Evolutionary conservation across 441 rosid species (phyloP), one percentile per base, ranked within the genome.

Genomic region (Bocquillonia castaneifolia): DNA sequence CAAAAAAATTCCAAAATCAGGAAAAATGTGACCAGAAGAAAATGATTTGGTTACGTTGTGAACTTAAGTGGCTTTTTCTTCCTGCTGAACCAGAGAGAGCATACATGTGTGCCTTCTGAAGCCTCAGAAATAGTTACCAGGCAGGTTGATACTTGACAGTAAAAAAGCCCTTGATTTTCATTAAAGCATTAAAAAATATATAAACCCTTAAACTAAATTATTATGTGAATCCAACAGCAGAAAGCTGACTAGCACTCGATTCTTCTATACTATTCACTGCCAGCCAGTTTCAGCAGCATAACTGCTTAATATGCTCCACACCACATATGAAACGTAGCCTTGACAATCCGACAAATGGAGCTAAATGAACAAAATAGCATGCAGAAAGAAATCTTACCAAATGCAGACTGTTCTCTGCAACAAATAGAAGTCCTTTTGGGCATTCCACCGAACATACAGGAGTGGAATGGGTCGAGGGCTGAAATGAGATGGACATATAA

Each of bases 381-480:
- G 32, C 31, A 63, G 10, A 63, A 26, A 75, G 53, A 70, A 44
- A 50, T 68, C 82, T 85, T 83, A 92, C 99, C 95, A 95, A 82
- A 83, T 95, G 87, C 74, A 95, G 84, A 82, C 97, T 77, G 84
- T 90, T 95, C 65, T 89, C 99, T 39, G 99, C 81, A 76, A 92
- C 99, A 86, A 90, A 95, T 66, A 95, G 78, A 81, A 92, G 79
- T 53, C 99, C 99, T 69, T 82, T 87, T 48, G 97, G 98, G 81
- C 97, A 95, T 74, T 92, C 99, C 79, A 76, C 82, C 8, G 92
- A 85, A 73, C 96, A 88, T 47, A 95, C 92, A 73, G 97, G 95
- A 63, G 97, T 95, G 68, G 93, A 96, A 89, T 92, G 98, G 51
- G 99, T 89, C 65, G 98, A 89, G 65, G 96, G 86, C 81, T 89